Percentiles rank a stretch among this genome's conserved stretches.
These are phyloP conservation scores for Rhizopogon hawkerae DNA, from an alignment of 1,284 basidiomycete genomes.

Conservation along the genomic window DNA sequence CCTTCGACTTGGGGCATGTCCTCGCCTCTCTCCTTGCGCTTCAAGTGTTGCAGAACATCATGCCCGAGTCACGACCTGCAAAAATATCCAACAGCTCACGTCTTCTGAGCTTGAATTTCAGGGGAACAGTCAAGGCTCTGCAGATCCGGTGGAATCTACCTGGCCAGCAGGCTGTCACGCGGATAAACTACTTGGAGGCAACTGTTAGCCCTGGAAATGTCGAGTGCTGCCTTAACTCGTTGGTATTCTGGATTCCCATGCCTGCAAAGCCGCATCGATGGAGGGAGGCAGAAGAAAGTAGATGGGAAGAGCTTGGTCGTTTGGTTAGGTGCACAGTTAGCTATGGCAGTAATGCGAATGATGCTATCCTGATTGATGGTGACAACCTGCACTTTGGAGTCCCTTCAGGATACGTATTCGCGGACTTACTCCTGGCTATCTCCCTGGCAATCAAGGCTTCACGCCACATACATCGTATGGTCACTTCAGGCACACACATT, in stretches of 20 bases:
- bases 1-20: slow-evolving; percentile 61
- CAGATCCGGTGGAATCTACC: slow-evolving; percentile 43
- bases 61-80: slow-evolving; percentile 12
- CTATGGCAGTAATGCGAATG: slow-evolving; percentile 21
- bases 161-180: slow-evolving; percentile 38
- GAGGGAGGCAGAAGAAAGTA: slow-evolving; percentile 26
- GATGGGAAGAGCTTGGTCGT: slow-evolving; percentile 77
- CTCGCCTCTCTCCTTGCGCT: slow-evolving; percentile 68
- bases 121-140: slow-evolving; percentile 32
- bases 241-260: slow-evolving; percentile 40
- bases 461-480: slow-evolving; percentile 52
- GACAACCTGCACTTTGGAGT: slow-evolving; percentile 70
- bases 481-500: slow-evolving; percentile 38
- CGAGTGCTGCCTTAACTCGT: slow-evolving; percentile 31
- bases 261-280: slow-evolving; percentile 25
- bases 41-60: slow-evolving; percentile 29
- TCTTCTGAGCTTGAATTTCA: slow-evolving; percentile 23
- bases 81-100: slow-evolving; percentile 9
- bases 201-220: slow-evolving; percentile 12
- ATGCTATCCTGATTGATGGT: slow-evolving; percentile 43
- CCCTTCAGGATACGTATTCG: slow-evolving; percentile 71
- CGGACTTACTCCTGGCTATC: slow-evolving; percentile 64
- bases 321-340: slow-evolving; percentile 55
- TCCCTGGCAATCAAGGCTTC: slow-evolving; percentile 59
- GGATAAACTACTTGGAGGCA: slow-evolving; percentile 37